phyloP scores from a whole-genome alignment of 176 grass and related monocot genomes.

The Paspalum vaginatum region DNA sequence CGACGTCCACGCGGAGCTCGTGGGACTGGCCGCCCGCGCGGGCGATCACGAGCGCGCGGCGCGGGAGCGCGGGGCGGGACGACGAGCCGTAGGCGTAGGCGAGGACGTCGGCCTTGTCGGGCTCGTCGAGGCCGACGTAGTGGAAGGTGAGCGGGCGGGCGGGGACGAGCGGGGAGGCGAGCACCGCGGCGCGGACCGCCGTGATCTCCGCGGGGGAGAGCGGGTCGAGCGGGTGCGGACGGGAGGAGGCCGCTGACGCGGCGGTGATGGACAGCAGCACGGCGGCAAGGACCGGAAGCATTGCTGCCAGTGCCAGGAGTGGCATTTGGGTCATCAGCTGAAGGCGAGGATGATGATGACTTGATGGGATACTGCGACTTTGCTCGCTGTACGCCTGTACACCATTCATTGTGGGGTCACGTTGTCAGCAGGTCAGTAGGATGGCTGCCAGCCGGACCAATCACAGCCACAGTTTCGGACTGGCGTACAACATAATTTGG shows the following conservation, averaged over 20 bases:
- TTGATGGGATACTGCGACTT: too few species aligned
- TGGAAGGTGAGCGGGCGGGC: conserved; percentile 57
- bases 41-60: conserved; percentile 54
- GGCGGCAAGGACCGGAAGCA: conserved; percentile 21
- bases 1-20: conserved; percentile 56
- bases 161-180: conserved; percentile 41
- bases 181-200: conserved; percentile 35
- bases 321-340: not conserved
- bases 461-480: too few species aligned
- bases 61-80: conserved; percentile 1
- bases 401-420: too few species aligned
- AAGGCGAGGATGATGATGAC: not conserved
- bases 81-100: conserved; percentile 42
- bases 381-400: too few species aligned
- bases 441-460: too few species aligned
- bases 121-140: conserved; percentile 89
- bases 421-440: too few species aligned
- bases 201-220: conserved; percentile 52
- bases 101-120: conserved; percentile 59
- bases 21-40: conserved; percentile 50
- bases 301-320: not conserved
- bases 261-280: not conserved
- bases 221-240: conserved; percentile 62
- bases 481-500: too few species aligned
- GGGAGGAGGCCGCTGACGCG: not conserved